A percentile compares a stretch with the other conserved stretches of the same genome.
Evolutionary conservation across 192 early-diverging fungal genomes (phyloP).

Genomic region (Coemansia sp.): DNA sequence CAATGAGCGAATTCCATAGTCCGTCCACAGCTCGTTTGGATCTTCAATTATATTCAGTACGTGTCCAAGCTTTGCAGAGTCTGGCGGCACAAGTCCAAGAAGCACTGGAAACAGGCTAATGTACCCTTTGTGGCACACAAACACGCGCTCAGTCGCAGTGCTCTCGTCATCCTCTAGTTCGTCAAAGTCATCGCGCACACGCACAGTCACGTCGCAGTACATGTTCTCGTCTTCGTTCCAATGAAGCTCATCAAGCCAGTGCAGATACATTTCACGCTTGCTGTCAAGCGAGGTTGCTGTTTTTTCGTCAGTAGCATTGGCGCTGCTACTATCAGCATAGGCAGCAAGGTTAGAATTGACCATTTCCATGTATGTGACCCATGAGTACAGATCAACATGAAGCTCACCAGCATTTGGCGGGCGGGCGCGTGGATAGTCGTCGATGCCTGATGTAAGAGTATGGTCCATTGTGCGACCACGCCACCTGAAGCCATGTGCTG

Average conservation of each 20-base stretch:
- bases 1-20: slow-evolving; percentile 68
- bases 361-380: slow-evolving; percentile 32
- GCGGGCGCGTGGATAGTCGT: slow-evolving; percentile 87
- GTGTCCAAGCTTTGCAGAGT: slow-evolving; percentile 68
- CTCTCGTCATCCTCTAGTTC: slow-evolving; percentile 46
- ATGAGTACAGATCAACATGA: slow-evolving; percentile 41
- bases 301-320: background rate
- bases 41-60: slow-evolving; percentile 78
- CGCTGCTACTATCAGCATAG: background rate
- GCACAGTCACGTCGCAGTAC: slow-evolving; percentile 45
- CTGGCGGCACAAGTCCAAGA: slow-evolving; percentile 68
- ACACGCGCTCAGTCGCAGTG: slow-evolving; percentile 21
- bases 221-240: slow-evolving; percentile 43
- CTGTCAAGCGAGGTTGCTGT: background rate
- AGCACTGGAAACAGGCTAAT: slow-evolving; percentile 82
- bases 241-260: slow-evolving; percentile 31
- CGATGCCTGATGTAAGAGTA: slow-evolving; percentile 86
- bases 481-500: slow-evolving; percentile 84
- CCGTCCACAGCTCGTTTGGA: slow-evolving; percentile 80
- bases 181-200: slow-evolving; percentile 32
- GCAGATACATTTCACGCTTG: slow-evolving; percentile 19
- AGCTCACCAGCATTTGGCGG: slow-evolving; percentile 61
- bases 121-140: slow-evolving; percentile 50
- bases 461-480: slow-evolving; percentile 80
- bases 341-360: slow-evolving; percentile 21